phyloP scores from a whole-genome alignment of 345 rosid species.

The thale cress (Arabidopsis thaliana) region DNA sequence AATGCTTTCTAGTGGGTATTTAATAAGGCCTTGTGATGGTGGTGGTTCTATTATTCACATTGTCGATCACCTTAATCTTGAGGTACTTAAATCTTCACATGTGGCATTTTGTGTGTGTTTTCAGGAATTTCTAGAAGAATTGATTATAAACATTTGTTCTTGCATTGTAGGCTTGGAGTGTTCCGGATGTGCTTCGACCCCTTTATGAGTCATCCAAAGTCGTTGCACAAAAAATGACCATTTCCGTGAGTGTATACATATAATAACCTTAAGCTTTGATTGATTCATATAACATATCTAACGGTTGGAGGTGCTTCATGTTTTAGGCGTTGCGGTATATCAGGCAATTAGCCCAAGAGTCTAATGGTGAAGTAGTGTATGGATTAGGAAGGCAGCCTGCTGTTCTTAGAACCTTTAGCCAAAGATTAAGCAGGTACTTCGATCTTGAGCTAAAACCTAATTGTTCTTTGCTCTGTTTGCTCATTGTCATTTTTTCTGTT shows the following conservation, averaged over 20 bases:
- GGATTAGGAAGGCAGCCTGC: conserved; percentile 97
- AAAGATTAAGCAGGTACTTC: conserved; percentile 87
- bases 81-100: conserved; percentile 52
- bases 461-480: neutral
- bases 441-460: neutral
- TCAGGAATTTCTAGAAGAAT: neutral
- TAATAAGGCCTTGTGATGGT: conserved; percentile 97
- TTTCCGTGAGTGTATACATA: conserved; percentile 65
- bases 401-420: conserved; percentile 93
- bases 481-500: neutral
- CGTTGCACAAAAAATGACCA: conserved; percentile 92
- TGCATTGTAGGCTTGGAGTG: conserved; percentile 87
- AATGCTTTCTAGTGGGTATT: conserved; percentile 94
- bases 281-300: conserved; percentile 20
- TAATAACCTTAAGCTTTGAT: neutral
- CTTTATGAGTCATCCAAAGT: conserved; percentile 93
- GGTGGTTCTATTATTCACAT: conserved; percentile 99
- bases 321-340: conserved; percentile 79
- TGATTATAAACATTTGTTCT: neutral
- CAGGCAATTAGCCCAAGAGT: conserved; percentile 93
- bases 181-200: conserved; percentile 96
- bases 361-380: conserved; percentile 95
- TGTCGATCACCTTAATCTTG: conserved; percentile 94
- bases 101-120: neutral
- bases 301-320: conserved; percentile 31